Evolutionary conservation across 441 rosid genomes (phyloP).

Genomic region (Brassica balearica): DNA sequence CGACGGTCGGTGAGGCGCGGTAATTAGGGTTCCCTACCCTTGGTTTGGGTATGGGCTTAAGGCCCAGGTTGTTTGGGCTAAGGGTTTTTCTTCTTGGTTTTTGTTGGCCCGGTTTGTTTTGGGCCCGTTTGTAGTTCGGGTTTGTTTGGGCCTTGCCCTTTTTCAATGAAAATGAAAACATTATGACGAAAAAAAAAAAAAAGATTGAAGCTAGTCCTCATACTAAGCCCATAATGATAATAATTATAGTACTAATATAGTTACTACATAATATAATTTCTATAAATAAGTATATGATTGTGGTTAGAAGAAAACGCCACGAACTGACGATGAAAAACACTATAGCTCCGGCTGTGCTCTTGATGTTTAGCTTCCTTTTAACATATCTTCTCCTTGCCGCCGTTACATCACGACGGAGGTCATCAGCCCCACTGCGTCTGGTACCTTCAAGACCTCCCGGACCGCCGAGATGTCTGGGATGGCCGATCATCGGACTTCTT

Average conservation of each 20-base stretch:
- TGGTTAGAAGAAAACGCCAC: conserved; percentile 6
- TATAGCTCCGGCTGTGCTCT: conserved; percentile 17
- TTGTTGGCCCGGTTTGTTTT: no score
- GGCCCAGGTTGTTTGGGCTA: no score
- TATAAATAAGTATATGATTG: conserved; percentile 15
- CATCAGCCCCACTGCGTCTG: conserved; percentile 32
- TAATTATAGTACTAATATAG: background rate
- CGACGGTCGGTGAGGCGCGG: no score
- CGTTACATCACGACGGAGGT: conserved; percentile 34
- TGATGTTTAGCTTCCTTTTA: conserved; percentile 21
- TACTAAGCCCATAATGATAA: conserved; percentile 5
- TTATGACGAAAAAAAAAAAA: no score
- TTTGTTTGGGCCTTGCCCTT: no score
- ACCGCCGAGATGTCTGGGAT: conserved; percentile 61
- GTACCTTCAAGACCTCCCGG: conserved; percentile 51
- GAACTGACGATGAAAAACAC: conserved; percentile 9
- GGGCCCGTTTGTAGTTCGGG: no score
- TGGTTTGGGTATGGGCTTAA: no score
- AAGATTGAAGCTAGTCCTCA: background rate
- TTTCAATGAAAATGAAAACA: no score
- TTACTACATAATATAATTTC: background rate
- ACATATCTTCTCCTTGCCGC: conserved; percentile 38
- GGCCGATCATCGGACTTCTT: conserved; percentile 64
- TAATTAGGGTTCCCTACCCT: no score
- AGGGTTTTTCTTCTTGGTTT: no score